A percentile compares a stretch with the other conserved stretches of the same genome.
Conservation (phyloP, 257 asterid genomes). For the Jacaranda copaia region DNA sequence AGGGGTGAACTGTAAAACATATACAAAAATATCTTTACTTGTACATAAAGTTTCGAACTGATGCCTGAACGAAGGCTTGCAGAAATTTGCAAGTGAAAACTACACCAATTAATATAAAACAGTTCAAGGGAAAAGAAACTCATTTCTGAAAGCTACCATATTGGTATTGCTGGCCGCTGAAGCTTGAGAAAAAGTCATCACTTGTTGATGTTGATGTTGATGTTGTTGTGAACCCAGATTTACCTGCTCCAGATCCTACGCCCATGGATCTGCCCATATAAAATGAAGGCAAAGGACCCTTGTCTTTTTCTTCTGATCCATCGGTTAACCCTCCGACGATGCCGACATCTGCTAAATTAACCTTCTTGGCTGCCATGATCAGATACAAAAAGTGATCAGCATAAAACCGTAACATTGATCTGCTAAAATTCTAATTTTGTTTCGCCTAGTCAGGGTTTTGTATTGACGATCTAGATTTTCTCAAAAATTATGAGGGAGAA, state of each 20-base stretch:
- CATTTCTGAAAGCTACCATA: constrained; percentile 66
- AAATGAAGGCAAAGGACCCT: constrained; percentile 63
- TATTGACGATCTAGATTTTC: background rate
- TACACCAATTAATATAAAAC: background rate
- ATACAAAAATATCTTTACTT: constrained; percentile 20
- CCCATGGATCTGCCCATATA: constrained; percentile 69
- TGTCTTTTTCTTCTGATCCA: constrained; percentile 66
- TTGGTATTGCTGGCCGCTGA: constrained; percentile 57
- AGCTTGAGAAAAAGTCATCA: constrained; percentile 76
- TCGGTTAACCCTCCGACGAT: constrained; percentile 76
- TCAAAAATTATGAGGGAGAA: no score
- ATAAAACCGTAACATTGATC: constrained; percentile 4
- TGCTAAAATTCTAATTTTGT: background rate
- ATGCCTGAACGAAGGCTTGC: background rate
- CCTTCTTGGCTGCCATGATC: constrained; percentile 80
- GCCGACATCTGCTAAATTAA: constrained; percentile 79
- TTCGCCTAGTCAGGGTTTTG: background rate
- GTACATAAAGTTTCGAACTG: constrained; percentile 1
- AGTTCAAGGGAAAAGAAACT: constrained; percentile 26
- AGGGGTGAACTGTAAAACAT: constrained; percentile 13
- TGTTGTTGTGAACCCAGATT: constrained; percentile 49
- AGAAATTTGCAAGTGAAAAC: constrained; percentile 31
- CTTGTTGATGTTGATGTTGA: constrained; percentile 25
- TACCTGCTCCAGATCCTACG: constrained; percentile 62
- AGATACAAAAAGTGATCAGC: constrained; percentile 18